Evolutionary conservation across 352 stramenopile species (phyloP).

Genomic region (Phytophthora boehmeriae): DNA sequence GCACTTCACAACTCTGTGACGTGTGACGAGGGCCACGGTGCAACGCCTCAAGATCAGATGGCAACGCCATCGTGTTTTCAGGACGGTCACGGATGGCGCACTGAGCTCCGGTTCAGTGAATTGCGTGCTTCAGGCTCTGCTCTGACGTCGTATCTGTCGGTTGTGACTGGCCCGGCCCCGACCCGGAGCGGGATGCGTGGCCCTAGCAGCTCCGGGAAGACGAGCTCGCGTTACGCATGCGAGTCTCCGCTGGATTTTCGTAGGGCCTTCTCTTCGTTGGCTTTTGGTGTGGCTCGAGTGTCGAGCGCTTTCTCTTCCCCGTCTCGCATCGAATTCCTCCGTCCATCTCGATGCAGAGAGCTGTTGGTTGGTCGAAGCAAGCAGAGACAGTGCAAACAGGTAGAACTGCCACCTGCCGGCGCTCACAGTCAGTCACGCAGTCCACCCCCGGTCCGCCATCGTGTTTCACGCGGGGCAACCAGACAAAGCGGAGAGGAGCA

Average conservation of each 20-base stretch:
- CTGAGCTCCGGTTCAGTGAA: slow-evolving; percentile 26
- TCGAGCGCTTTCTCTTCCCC: slow-evolving; percentile 1
- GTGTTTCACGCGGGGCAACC: slow-evolving; percentile 43
- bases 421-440: slow-evolving; percentile 29
- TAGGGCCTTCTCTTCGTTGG: slow-evolving; percentile 20
- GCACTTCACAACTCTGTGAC: neutral
- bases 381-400: slow-evolving; percentile 37
- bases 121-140: slow-evolving; percentile 5
- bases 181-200: slow-evolving; percentile 14
- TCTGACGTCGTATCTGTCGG: slow-evolving; percentile 12
- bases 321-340: slow-evolving; percentile 18
- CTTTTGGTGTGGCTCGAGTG: slow-evolving; percentile 12
- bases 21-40: slow-evolving; percentile 4
- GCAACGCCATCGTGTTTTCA: slow-evolving; percentile 27
- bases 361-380: slow-evolving; percentile 27
- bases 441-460: slow-evolving; percentile 20
- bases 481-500: slow-evolving; percentile 29
- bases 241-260: slow-evolving; percentile 25
- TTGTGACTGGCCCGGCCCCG: slow-evolving; percentile 8
- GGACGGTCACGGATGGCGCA: slow-evolving; percentile 12
- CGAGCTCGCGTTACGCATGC: slow-evolving; percentile 31
- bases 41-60: slow-evolving; percentile 29
- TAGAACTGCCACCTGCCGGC: slow-evolving; percentile 11
- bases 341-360: slow-evolving; percentile 22
- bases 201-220: slow-evolving; percentile 14